Conservation (phyloP, 2,329 filamentous ascomycete species). For the Corinectria fuckeliana region DNA sequence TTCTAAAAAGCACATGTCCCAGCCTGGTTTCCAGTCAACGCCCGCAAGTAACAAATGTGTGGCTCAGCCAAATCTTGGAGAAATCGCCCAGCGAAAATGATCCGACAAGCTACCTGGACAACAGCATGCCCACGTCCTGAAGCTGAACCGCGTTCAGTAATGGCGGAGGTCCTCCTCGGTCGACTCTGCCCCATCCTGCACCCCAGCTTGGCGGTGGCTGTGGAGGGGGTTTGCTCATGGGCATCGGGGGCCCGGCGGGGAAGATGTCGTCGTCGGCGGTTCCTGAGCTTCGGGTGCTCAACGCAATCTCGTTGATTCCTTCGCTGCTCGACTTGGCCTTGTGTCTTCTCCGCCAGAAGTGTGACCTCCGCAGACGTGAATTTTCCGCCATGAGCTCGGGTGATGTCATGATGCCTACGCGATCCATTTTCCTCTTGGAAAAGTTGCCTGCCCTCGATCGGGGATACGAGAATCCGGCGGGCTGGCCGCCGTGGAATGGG, state of each 20-base stretch:
- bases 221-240: constrained; percentile 15
- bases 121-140: constrained; percentile 45
- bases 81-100: background rate
- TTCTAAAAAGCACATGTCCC: constrained; percentile 34
- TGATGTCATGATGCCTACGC: constrained; percentile 52
- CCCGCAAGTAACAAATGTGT: constrained; percentile 27
- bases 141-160: constrained; percentile 39
- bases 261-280: constrained; percentile 36
- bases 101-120: constrained; percentile 25
- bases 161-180: constrained; percentile 38
- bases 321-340: constrained; percentile 39
- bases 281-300: constrained; percentile 41
- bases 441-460: constrained; percentile 40
- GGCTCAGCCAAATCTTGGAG: constrained; percentile 7
- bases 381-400: constrained; percentile 46
- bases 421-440: constrained; percentile 38
- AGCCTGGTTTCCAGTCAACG: constrained; percentile 31
- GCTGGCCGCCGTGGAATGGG: constrained; percentile 56
- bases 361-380: constrained; percentile 30
- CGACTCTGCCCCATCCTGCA: constrained; percentile 42
- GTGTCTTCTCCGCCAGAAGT: constrained; percentile 40
- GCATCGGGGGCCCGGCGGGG: constrained; percentile 22
- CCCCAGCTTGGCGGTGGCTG: constrained; percentile 40
- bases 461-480: constrained; percentile 58
- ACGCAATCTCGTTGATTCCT: constrained; percentile 42